Evolutionary conservation across 768 basidiomycete genomes (phyloP).

Genomic region (Pleurotus tuber-regium): DNA sequence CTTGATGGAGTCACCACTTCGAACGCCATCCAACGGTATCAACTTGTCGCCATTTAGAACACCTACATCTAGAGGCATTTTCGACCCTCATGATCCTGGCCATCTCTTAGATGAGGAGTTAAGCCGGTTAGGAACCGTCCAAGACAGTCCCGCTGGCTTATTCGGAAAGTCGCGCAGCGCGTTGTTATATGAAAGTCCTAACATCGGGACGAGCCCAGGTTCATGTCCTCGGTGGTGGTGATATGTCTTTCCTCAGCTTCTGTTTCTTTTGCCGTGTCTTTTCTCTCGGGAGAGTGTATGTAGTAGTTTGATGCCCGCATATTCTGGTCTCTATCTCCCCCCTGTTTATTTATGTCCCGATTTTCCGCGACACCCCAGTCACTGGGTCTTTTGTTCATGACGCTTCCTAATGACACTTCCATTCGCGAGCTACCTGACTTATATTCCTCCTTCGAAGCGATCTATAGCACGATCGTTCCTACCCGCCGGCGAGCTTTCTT

Average conservation of each 20-base stretch:
- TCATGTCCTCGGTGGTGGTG: conserved; percentile 53
- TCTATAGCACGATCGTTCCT: neutral
- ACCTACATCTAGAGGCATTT: conserved; percentile 48
- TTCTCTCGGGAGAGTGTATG: neutral
- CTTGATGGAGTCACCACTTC: conserved; percentile 38
- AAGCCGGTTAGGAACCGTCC: conserved; percentile 45
- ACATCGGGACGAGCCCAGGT: conserved; percentile 49
- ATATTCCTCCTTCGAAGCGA: neutral
- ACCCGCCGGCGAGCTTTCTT: neutral
- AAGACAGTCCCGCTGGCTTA: conserved; percentile 65
- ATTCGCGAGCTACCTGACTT: neutral
- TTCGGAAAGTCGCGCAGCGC: conserved; percentile 56
- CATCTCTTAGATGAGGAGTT: conserved; percentile 73
- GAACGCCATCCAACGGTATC: conserved; percentile 27
- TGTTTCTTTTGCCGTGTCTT: neutral
- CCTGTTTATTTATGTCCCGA: neutral
- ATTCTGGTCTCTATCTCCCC: neutral
- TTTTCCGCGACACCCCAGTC: neutral
- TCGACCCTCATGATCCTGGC: conserved; percentile 72
- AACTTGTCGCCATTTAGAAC: conserved; percentile 41
- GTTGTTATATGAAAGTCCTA: conserved; percentile 76
- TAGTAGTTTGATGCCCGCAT: neutral
- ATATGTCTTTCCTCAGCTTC: conserved; percentile 10
- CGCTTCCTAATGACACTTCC: conserved; percentile 1
- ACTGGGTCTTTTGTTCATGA: neutral